phyloP scores from a whole-genome alignment of 208 protist species.

The Leishmania martiniquensis region DNA sequence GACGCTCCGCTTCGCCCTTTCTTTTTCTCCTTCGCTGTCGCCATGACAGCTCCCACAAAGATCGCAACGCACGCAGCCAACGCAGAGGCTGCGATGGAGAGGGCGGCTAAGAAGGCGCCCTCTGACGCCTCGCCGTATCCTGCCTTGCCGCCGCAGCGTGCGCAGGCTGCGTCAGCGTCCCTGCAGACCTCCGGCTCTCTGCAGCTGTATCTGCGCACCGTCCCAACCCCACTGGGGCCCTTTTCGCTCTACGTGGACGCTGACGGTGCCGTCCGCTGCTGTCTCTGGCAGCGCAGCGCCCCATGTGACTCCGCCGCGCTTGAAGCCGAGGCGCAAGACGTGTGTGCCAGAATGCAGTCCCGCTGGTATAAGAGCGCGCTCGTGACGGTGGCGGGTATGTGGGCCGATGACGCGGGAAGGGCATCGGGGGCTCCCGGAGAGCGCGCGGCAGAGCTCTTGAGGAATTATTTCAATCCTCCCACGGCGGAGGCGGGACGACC shows the following conservation, averaged over 20 bases:
- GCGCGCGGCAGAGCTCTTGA: slow-evolving; percentile 32
- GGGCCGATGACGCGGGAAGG: background rate
- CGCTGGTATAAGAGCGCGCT: slow-evolving; percentile 28
- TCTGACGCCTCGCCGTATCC: background rate
- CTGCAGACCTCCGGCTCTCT: slow-evolving; percentile 7
- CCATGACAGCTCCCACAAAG: slow-evolving; percentile 1
- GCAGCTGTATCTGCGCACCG: slow-evolving; percentile 43
- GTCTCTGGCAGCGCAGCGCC: slow-evolving; percentile 42
- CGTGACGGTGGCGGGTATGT: slow-evolving; percentile 11
- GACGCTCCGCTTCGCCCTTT: background rate
- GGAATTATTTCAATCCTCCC: slow-evolving; percentile 42
- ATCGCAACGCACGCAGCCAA: background rate
- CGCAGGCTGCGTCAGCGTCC: background rate
- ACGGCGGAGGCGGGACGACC: slow-evolving; percentile 13
- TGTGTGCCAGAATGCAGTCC: slow-evolving; percentile 23
- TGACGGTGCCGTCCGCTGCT: slow-evolving; percentile 57
- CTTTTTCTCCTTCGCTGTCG: background rate
- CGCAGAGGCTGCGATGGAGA: background rate
- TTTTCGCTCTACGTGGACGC: slow-evolving; percentile 61
- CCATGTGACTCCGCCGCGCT: slow-evolving; percentile 16
- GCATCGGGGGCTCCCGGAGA: slow-evolving; percentile 16
- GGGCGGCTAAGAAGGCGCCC: background rate
- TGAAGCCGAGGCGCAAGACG: slow-evolving; percentile 25
- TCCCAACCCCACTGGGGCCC: slow-evolving; percentile 48
- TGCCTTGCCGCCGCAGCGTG: background rate